Evolutionary conservation across 331 rosid species (phyloP).

Genomic region (Quercus phellos): DNA sequence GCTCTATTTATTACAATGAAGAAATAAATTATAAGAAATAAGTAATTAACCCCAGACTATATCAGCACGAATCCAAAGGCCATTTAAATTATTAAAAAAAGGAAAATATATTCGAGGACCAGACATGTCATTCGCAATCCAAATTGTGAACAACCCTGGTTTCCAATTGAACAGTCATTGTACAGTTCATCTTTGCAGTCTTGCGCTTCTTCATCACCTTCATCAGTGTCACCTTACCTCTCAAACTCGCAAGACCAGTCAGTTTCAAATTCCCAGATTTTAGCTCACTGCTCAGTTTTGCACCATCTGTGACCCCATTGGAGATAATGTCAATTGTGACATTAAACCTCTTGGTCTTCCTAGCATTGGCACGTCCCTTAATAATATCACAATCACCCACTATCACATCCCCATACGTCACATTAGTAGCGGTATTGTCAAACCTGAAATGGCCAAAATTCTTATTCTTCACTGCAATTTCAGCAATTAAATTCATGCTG

Average conservation of each 20-base stretch:
- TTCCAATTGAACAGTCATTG: constrained; percentile 1
- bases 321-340: constrained; percentile 14
- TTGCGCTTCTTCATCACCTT: constrained; percentile 26
- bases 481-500: constrained; percentile 10
- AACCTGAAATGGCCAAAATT: constrained; percentile 21
- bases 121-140: not conserved
- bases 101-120: no score
- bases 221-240: constrained; percentile 21
- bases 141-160: not conserved
- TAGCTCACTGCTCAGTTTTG: not conserved
- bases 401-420: not conserved
- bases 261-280: constrained; percentile 9
- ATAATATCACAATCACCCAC: not conserved
- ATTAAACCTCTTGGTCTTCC: constrained; percentile 21
- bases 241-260: constrained; percentile 10
- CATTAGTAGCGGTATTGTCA: constrained; percentile 6
- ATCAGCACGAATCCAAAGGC: not conserved
- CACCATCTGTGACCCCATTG: not conserved
- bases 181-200: constrained; percentile 23
- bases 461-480: constrained; percentile 20
- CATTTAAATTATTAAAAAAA: no score
- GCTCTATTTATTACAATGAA: no score
- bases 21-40: no score
- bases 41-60: no score
- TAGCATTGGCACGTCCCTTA: constrained; percentile 4